These are phyloP conservation scores for Globisporangium nagaii DNA, from an alignment of 352 stramenopile species.

Conservation along the genomic window DNA sequence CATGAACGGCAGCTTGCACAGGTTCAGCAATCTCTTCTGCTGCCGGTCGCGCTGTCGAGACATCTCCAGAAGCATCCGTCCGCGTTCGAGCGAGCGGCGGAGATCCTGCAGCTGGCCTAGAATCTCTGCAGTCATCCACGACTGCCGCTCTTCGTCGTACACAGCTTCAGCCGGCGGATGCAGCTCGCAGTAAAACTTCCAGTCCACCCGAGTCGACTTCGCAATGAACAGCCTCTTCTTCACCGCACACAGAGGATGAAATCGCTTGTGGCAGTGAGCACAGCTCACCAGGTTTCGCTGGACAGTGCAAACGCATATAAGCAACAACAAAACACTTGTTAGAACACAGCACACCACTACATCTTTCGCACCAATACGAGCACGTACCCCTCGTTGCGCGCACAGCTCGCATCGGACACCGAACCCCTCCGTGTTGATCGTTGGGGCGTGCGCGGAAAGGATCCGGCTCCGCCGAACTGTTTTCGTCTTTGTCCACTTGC, in stretches of 20 bases:
- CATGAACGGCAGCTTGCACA: constrained; percentile 58
- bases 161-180: constrained; percentile 61
- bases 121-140: constrained; percentile 77
- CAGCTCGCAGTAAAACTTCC: constrained; percentile 71
- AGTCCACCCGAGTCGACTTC: constrained; percentile 53
- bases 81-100: constrained; percentile 68
- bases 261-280: constrained; percentile 49
- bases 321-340: neutral
- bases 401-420: constrained; percentile 57
- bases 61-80: constrained; percentile 84
- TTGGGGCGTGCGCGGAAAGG: constrained; percentile 38
- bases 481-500: constrained; percentile 70
- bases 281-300: constrained; percentile 52
- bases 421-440: constrained; percentile 15
- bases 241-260: constrained; percentile 70
- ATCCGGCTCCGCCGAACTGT: constrained; percentile 62
- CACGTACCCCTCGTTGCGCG: constrained; percentile 33
- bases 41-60: constrained; percentile 77
- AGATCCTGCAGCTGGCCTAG: constrained; percentile 71
- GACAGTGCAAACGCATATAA: constrained; percentile 5
- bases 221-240: constrained; percentile 60
- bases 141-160: constrained; percentile 65
- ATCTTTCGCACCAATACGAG: neutral
- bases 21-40: constrained; percentile 69
- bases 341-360: neutral